Base-by-base conservation (phyloP, 179 eudicot genomes). In the Silene vulgaris region DNA sequence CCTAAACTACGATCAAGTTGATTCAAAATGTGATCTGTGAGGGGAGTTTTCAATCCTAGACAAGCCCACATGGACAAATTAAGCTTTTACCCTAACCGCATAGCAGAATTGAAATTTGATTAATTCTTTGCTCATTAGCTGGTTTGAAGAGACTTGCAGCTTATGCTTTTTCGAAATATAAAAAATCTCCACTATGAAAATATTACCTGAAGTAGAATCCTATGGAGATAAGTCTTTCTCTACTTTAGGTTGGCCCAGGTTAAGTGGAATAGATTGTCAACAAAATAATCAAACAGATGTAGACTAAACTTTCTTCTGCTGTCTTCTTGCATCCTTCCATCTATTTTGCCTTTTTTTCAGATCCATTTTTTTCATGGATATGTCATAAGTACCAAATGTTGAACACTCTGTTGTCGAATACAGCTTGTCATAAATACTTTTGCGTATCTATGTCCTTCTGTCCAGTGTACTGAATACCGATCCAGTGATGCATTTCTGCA, bases 231-330 rank as follows among this genome's bases (percentile, higher is more conserved):
- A 85, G 82, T 80, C 88, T 75, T 83, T 77, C 78, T 76, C 81
- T 77, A 43, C 73, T 82, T 75, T 79, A 75, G 65, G 76, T 80
- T 80, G 81, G 85, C 79, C 80, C 81, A 69, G 67, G 66, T 76
- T 80, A 86, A 86, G 88, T 88, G 91, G 90, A 86, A 83, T 82
- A 45, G 80, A 64, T 81, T 82, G 85, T 88, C 93, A 86, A 89
- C 85, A 78, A 83, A 76, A 76, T 80, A 83, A 89, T 88, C 78
- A 86, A 83, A 89, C 91, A 85, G 80, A 88, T 71, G 37, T 81
- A 62, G 96, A 92, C 92, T 72, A 77, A 80, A 79, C 82, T 86
- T 87, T 90, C 83, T 75, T 83, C 83, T 87, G 87, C 80, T 92
- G 96, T 88, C 97, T 80, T 86, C 78, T 81, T 75, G 76, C 52